Percentiles rank a stretch among this genome's conserved stretches.
Conservation (phyloP, 306 rosid species). For the Canavalia gladiata region DNA sequence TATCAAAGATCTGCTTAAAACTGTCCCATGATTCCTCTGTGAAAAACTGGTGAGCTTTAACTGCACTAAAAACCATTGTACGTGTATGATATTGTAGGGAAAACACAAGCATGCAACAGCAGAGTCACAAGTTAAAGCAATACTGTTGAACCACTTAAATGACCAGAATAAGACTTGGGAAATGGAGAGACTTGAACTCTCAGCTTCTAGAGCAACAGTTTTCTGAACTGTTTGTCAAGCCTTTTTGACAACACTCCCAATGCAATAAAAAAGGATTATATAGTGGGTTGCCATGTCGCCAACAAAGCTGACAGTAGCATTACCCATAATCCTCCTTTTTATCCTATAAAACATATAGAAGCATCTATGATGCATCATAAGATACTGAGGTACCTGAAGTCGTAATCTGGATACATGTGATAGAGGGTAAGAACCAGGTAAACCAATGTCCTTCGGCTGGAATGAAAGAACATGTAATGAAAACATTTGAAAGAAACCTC, state of each 20-base stretch:
- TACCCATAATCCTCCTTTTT: conserved; percentile 94
- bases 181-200: conserved; percentile 99
- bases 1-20: conserved; percentile 84
- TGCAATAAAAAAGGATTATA: conserved; percentile 70
- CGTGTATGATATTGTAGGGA: conserved; percentile 56
- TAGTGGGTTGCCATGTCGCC: conserved; percentile 98
- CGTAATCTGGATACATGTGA: conserved; percentile 96
- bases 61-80: conserved; percentile 78
- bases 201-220: conserved; percentile 98
- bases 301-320: conserved; percentile 93
- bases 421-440: conserved; percentile 90
- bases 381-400: conserved; percentile 90
- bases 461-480: conserved; percentile 51
- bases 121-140: conserved; percentile 18
- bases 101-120: conserved; percentile 42
- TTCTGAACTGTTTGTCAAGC: conserved; percentile 93
- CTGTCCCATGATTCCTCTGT: conserved; percentile 94
- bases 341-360: conserved; percentile 18
- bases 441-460: conserved; percentile 95
- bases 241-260: conserved; percentile 99
- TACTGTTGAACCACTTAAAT: conserved; percentile 41
- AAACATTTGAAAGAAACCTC: conserved; percentile 49
- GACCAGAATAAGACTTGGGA: conserved; percentile 68
- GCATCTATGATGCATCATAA: conserved; percentile 41
- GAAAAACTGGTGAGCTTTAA: conserved; percentile 98